Evolutionary conservation across 192 early-diverging fungal genomes (phyloP).

Genomic region (Backusella parvicylindrica): DNA sequence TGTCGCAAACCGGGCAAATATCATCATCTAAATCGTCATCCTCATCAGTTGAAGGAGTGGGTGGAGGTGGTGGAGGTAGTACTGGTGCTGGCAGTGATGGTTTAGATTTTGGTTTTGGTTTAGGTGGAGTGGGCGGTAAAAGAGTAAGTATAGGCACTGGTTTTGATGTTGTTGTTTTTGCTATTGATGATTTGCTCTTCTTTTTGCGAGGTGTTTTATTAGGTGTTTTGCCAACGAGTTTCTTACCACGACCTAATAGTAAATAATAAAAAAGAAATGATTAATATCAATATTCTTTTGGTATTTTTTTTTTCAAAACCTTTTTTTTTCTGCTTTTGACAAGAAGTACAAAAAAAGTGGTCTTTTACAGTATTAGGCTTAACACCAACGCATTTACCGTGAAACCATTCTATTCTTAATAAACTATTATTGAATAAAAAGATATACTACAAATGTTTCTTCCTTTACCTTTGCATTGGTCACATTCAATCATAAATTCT

Average conservation of each 20-base stretch:
- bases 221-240: neutral
- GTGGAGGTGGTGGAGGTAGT: neutral
- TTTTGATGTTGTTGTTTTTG: neutral
- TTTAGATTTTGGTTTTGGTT: neutral
- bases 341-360: constrained; percentile 29
- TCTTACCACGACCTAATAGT: neutral
- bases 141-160: neutral
- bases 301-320: constrained; percentile 6
- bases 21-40: constrained; percentile 40
- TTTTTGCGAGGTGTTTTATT: neutral
- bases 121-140: constrained; percentile 3
- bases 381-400: constrained; percentile 50
- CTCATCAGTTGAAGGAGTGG: constrained; percentile 6
- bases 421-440: neutral
- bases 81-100: neutral
- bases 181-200: neutral
- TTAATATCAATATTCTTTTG: neutral
- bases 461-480: constrained; percentile 45
- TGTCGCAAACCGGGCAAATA: constrained; percentile 53
- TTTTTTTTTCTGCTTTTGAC: constrained; percentile 31
- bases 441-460: neutral
- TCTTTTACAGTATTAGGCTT: constrained; percentile 29
- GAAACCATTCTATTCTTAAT: constrained; percentile 51
- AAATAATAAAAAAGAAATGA: constrained; percentile 5
- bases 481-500: constrained; percentile 57